Conservation (phyloP, 441 rosid genomes). For the Euphorbia celastroides region DNA sequence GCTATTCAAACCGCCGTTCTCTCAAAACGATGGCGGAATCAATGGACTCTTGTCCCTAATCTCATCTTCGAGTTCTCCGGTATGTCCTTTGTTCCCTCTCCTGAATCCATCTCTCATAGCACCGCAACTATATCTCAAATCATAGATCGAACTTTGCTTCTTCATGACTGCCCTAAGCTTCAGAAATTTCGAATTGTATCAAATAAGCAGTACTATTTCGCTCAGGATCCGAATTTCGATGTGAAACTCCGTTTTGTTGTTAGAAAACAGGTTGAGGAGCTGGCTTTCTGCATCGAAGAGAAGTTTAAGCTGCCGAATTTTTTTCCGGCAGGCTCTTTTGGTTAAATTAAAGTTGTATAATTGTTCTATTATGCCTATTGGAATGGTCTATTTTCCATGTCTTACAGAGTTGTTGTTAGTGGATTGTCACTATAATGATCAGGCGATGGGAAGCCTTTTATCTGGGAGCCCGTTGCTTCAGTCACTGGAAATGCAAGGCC, state of each 20-base stretch:
- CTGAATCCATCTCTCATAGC: too few species aligned
- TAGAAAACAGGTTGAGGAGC: too few species aligned
- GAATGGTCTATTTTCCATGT: neutral
- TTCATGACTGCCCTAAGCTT: neutral
- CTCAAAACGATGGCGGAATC: constrained; percentile 15
- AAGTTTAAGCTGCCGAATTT: neutral
- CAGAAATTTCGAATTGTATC: constrained; percentile 2
- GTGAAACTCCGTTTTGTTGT: neutral
- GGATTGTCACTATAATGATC: neutral
- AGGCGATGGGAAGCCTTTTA: neutral
- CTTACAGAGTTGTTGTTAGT: neutral
- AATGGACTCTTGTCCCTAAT: constrained; percentile 15
- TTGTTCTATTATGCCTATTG: neutral
- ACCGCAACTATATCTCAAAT: constrained; percentile 2
- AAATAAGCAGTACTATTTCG: too few species aligned
- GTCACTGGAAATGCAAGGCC: neutral
- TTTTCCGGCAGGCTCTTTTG: neutral
- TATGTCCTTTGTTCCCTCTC: too few species aligned
- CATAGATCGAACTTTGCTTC: neutral
- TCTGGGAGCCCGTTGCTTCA: neutral
- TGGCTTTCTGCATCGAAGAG: neutral
- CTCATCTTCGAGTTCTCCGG: constrained; percentile 13
- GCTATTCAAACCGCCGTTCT: too few species aligned
- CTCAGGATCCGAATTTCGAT: neutral
- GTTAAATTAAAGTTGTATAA: neutral